Conservation (phyloP, 768 basidiomycete species). For the Plicaturopsis crispa region DNA sequence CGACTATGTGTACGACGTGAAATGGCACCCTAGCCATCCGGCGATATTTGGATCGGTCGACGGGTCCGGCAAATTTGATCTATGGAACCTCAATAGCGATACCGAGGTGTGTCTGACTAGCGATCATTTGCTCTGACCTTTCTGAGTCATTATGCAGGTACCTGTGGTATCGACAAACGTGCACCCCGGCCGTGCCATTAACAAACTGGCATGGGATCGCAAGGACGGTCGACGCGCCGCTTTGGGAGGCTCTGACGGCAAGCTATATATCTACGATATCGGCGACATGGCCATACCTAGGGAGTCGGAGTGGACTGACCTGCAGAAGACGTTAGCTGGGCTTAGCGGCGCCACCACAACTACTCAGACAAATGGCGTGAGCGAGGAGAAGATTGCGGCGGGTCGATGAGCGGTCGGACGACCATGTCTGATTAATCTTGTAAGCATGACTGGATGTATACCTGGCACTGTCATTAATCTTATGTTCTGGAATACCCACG, state of each 20-base stretch:
- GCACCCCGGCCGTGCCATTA: constrained; percentile 76
- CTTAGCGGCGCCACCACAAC: constrained; percentile 41
- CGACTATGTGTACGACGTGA: constrained; percentile 98
- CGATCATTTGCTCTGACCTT: constrained; percentile 3
- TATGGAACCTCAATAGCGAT: constrained; percentile 97
- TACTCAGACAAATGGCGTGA: constrained; percentile 25
- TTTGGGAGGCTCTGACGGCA: constrained; percentile 88
- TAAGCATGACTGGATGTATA: too few relatives aligned
- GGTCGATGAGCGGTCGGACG: too few relatives aligned
- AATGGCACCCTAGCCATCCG: constrained; percentile 96
- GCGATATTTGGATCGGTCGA: constrained; percentile 91
- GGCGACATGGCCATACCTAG: constrained; percentile 84
- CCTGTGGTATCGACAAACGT: constrained; percentile 84
- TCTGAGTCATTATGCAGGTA: constrained; percentile 44
- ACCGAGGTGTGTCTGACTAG: constrained; percentile 65
- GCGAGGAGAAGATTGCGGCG: constrained; percentile 20
- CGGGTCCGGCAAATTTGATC: constrained; percentile 90
- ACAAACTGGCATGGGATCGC: constrained; percentile 93
- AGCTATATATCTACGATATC: constrained; percentile 90
- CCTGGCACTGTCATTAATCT: too few relatives aligned
- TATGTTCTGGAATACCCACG: too few relatives aligned
- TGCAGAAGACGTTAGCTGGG: constrained; percentile 80
- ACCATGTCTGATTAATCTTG: too few relatives aligned
- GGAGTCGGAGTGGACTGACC: constrained; percentile 89
- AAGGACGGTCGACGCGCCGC: constrained; percentile 89